phyloP scores from a whole-genome alignment of 768 basidiomycete genomes.

The Austroboletus eburneus region DNA sequence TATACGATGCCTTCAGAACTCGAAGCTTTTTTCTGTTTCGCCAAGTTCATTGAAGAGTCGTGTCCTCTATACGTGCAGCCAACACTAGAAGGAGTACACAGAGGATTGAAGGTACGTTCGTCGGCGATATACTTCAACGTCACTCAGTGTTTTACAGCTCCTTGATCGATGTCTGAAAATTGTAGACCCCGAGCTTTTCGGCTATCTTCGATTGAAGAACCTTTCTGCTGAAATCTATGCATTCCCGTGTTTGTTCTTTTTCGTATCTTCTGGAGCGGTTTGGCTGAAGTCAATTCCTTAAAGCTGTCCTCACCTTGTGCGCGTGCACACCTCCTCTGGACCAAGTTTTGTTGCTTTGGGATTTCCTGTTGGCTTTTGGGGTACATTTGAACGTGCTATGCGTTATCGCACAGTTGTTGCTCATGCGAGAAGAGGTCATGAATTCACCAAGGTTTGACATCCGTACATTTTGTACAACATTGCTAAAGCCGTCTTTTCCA shows the following conservation, averaged over 20 bases:
- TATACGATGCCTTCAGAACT: constrained; percentile 97
- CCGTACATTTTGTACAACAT: background rate
- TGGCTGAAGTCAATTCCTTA: background rate
- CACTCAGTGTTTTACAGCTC: constrained; percentile 47
- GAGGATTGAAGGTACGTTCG: constrained; percentile 76
- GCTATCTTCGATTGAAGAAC: constrained; percentile 81
- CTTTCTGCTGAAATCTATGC: constrained; percentile 96
- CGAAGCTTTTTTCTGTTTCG: constrained; percentile 97
- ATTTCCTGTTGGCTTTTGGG: constrained; percentile 94
- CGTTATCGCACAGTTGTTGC: constrained; percentile 90
- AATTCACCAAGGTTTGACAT: constrained; percentile 67
- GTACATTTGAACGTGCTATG: constrained; percentile 95
- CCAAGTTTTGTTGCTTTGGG: constrained; percentile 94
- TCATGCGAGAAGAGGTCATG: constrained; percentile 91
- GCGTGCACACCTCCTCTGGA: constrained; percentile 96
- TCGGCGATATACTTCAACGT: background rate
- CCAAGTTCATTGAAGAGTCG: constrained; percentile 90
- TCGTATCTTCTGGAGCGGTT: background rate
- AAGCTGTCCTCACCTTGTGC: constrained; percentile 91
- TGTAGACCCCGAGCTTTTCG: constrained; percentile 83
- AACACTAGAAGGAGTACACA: constrained; percentile 92
- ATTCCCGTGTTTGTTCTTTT: constrained; percentile 75
- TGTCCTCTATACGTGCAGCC: constrained; percentile 98
- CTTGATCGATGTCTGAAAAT: constrained; percentile 89
- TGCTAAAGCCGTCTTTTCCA: constrained; percentile 28